Conservation (phyloP, 1,284 basidiomycete genomes). For the Flammula alnicola region DNA sequence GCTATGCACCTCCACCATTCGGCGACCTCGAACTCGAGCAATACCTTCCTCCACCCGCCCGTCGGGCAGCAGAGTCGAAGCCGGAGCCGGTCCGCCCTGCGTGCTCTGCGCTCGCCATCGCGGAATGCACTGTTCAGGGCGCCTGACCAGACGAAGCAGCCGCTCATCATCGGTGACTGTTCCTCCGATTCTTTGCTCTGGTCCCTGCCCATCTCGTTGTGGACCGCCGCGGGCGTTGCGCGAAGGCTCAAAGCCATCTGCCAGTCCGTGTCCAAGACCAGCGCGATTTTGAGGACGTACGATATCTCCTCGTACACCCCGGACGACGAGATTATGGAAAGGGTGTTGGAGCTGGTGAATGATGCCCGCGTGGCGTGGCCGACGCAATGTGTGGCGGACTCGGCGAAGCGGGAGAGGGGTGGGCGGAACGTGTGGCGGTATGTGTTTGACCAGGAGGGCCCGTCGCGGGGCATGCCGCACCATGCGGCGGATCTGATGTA, state of each 20-base stretch:
- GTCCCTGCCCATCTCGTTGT: conserved; percentile 59
- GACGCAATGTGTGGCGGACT: conserved; percentile 61
- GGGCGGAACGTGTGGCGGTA: conserved; percentile 71
- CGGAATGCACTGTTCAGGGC: conserved; percentile 1
- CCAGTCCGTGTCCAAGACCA: conserved; percentile 66
- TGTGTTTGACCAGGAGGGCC: conserved; percentile 79
- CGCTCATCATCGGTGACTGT: conserved; percentile 75
- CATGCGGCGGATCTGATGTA: conserved; percentile 74
- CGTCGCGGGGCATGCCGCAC: conserved; percentile 62
- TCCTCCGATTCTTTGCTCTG: conserved; percentile 67
- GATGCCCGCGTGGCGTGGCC: conserved; percentile 78
- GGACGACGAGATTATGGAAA: conserved; percentile 66
- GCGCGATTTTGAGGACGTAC: conserved; percentile 64
- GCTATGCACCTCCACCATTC: no score
- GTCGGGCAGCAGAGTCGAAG: no score
- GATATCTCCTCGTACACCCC: conserved; percentile 63
- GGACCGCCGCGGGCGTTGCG: conserved; percentile 62
- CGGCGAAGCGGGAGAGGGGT: conserved; percentile 49
- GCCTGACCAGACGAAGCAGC: conserved; percentile 51
- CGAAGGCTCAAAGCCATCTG: conserved; percentile 73
- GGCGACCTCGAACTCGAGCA: no score
- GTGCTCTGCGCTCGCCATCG: conserved; percentile 29
- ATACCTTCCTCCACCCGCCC: no score
- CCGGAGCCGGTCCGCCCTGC: conserved; percentile 29
- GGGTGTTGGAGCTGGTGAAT: conserved; percentile 70